phyloP scores from a whole-genome alignment of 1,284 basidiomycete species.

The Quambalaria eucalypti region DNA sequence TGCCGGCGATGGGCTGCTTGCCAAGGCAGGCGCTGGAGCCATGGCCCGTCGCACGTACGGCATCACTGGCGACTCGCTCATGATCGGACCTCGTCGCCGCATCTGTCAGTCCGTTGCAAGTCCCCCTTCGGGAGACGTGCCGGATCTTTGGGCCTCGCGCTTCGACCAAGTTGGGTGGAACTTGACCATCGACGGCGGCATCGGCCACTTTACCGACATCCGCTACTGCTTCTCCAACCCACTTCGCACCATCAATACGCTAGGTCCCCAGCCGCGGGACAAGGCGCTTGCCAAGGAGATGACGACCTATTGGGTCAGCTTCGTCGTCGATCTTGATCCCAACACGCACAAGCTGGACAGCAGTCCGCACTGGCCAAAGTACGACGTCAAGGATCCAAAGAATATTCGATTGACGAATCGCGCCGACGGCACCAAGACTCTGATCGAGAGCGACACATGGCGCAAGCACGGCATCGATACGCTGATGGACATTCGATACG shows the following conservation, averaged over 20 bases:
- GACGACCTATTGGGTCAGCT: constrained; percentile 27
- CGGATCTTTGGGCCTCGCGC: constrained; percentile 18
- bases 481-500: no score
- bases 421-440: no score
- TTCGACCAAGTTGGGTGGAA: constrained; percentile 26
- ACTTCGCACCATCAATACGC: constrained; percentile 20
- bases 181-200: constrained; percentile 14
- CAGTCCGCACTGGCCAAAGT: no score
- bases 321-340: no score
- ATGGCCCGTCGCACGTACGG: constrained; percentile 14
- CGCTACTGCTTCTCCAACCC: constrained; percentile 27
- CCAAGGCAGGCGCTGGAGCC: constrained; percentile 2
- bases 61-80: constrained; percentile 13
- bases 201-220: constrained; percentile 24
- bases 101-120: constrained; percentile 2
- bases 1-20: constrained; percentile 12
- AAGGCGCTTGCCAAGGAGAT: constrained; percentile 22
- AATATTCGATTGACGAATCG: no score
- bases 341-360: no score
- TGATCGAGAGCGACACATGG: no score
- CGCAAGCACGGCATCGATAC: no score
- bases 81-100: constrained; percentile 11
- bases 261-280: constrained; percentile 19
- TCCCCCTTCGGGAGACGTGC: background rate
- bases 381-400: no score